Conservation (phyloP, 2,329 filamentous ascomycete species). For the Trichophyton mentagrophytes region DNA sequence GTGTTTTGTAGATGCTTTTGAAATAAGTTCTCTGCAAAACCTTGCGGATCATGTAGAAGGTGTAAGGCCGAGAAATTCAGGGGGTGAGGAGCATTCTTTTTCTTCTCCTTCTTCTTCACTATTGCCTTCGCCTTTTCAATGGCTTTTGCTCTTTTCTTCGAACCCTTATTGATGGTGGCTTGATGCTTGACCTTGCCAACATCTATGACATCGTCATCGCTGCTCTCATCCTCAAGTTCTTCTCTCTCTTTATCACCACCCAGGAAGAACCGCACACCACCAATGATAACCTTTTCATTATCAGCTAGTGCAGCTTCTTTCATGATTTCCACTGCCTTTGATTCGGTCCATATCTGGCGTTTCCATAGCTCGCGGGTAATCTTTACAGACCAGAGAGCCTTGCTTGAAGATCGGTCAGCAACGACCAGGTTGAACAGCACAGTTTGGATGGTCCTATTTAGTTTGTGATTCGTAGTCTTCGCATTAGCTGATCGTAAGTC, state of each 20-base stretch:
- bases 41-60: constrained; percentile 84
- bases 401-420: constrained; percentile 69
- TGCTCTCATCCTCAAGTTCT: constrained; percentile 78
- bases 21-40: constrained; percentile 82
- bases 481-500: constrained; percentile 80
- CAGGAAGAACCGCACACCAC: constrained; percentile 85
- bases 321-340: constrained; percentile 95
- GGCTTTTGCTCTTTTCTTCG: constrained; percentile 68
- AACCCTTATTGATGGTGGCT: constrained; percentile 89
- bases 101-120: constrained; percentile 69
- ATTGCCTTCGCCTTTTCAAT: constrained; percentile 71
- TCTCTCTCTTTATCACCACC: constrained; percentile 93
- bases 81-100: constrained; percentile 74
- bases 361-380: constrained; percentile 93
- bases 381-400: constrained; percentile 91
- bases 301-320: constrained; percentile 80
- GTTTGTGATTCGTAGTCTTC: constrained; percentile 76
- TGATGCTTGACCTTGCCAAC: constrained; percentile 74
- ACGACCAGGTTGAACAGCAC: constrained; percentile 85
- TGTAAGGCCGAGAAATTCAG: constrained; percentile 96
- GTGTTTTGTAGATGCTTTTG: constrained; percentile 79
- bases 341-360: constrained; percentile 87
- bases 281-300: constrained; percentile 82
- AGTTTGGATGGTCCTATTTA: constrained; percentile 87
- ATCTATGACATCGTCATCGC: constrained; percentile 62